Conservation (phyloP, 2,329 filamentous ascomycete species). For the Diaporthe australafricana region DNA sequence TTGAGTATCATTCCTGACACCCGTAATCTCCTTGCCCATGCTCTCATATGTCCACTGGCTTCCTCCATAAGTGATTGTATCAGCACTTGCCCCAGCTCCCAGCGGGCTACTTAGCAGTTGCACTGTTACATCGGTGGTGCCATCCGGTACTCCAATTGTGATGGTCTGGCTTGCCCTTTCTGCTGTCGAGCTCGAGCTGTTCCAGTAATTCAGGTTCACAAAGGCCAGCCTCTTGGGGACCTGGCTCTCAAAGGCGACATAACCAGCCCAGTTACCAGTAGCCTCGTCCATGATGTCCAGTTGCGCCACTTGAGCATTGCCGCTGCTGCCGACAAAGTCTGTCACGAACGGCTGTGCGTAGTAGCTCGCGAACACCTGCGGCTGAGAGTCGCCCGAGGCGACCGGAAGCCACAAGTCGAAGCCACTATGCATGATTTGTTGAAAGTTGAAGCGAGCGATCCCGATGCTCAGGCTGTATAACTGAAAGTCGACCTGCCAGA, state of each 20-base stretch:
- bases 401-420: slow-evolving; percentile 46
- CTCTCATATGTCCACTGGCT: slow-evolving; percentile 53
- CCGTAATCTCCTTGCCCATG: slow-evolving; percentile 47
- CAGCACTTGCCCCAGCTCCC: slow-evolving; percentile 48
- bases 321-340: slow-evolving; percentile 49
- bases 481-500: slow-evolving; percentile 53
- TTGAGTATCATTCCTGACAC: slow-evolving; percentile 46
- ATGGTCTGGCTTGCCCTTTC: slow-evolving; percentile 42
- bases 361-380: slow-evolving; percentile 50
- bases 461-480: slow-evolving; percentile 50
- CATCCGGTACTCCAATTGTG: slow-evolving; percentile 41
- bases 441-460: slow-evolving; percentile 50
- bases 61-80: slow-evolving; percentile 51
- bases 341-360: slow-evolving; percentile 52
- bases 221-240: slow-evolving; percentile 45
- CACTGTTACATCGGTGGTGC: slow-evolving; percentile 41
- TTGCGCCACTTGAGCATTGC: slow-evolving; percentile 44
- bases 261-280: slow-evolving; percentile 44
- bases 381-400: slow-evolving; percentile 43
- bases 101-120: slow-evolving; percentile 47
- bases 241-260: slow-evolving; percentile 47
- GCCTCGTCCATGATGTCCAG: slow-evolving; percentile 37
- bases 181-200: slow-evolving; percentile 44
- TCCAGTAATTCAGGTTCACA: slow-evolving; percentile 52
- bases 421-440: slow-evolving; percentile 51